Evolutionary conservation across 1,284 basidiomycete species (phyloP), one percentile per base, ranked within the genome.

Genomic region (Omphalotus olearius): DNA sequence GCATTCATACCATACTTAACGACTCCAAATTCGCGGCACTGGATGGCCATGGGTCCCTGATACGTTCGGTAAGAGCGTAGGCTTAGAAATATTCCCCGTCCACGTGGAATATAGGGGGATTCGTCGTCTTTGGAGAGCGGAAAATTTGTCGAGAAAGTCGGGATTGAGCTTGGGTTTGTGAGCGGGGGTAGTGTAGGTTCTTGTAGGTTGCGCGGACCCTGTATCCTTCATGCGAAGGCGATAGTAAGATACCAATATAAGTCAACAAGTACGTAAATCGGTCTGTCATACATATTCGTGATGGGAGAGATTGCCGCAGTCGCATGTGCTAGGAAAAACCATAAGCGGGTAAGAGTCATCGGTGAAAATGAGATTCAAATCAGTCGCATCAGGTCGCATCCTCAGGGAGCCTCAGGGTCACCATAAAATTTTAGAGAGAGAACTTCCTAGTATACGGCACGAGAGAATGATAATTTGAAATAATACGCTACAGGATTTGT

Each of bases 231-330:
- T 33, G 13, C 16, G 14, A 23, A 41, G 6, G 14, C 17, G 7
- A 26, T 47, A 7, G 10, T 16, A 46, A 17, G 44, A 35, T 14
- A 60, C 61, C 62, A 64, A 2, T 51, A 28, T 56, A 58, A 17
- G 45, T 59, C 23, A 55, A 45, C 44, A 68, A 52, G 17, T 60
- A 66, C 57, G 67, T 61, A 51, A 66, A 62, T 9, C 63, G 60
- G 47, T 68, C 57, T 17, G 65, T n/a, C 66, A 26, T 66, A 62
- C 64, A 53, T 64, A 69, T 52, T 69, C 67, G 52, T 66, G 64
- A 52, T 68, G 63, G 4, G 59, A 64, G 38, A 54, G 59, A 40
- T 65, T 64, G 23, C 64, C 65, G 49, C 65, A 66, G 39, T 60
- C 59, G 49, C 52, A 56, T n/a, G 51, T 51, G 2, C 53, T 51